phyloP scores from a whole-genome alignment of 2,329 filamentous ascomycete species.

The Amauroascus niger region DNA sequence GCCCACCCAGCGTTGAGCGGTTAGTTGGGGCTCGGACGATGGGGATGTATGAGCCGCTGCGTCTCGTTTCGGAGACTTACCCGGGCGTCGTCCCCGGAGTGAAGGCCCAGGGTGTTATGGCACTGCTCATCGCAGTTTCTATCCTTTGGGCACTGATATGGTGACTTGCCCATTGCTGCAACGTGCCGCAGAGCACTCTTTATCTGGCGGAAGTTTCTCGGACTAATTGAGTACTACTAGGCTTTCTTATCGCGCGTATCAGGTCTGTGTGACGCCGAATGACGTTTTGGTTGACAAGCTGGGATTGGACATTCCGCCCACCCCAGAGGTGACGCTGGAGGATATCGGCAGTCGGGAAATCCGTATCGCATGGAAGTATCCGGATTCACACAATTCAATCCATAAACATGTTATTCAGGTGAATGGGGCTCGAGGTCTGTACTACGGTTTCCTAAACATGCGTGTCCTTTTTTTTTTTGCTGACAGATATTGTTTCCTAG shows the following conservation, averaged over 20 bases:
- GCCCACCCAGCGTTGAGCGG: neutral
- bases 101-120: slow-evolving; percentile 42
- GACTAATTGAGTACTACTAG: slow-evolving; percentile 37
- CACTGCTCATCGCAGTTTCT: slow-evolving; percentile 39
- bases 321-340: slow-evolving; percentile 80
- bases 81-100: slow-evolving; percentile 38
- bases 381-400: slow-evolving; percentile 56
- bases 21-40: slow-evolving; percentile 24
- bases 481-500: slow-evolving; percentile 35
- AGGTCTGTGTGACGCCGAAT: slow-evolving; percentile 82
- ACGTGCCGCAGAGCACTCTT: slow-evolving; percentile 4
- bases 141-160: slow-evolving; percentile 44
- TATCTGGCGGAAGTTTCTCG: neutral
- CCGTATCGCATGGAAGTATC: slow-evolving; percentile 80
- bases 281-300: slow-evolving; percentile 83
- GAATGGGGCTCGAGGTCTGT: slow-evolving; percentile 75
- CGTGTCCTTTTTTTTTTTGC: neutral
- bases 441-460: neutral
- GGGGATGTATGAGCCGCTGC: slow-evolving; percentile 40
- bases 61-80: slow-evolving; percentile 39
- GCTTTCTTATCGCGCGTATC: slow-evolving; percentile 76
- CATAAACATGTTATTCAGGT: slow-evolving; percentile 86
- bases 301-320: slow-evolving; percentile 83
- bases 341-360: slow-evolving; percentile 81
- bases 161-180: slow-evolving; percentile 25